Evolutionary conservation across 2,329 filamentous ascomycete species (phyloP), one percentile per base, ranked within the genome.

Genomic region (Didymosphaeria variabile): DNA sequence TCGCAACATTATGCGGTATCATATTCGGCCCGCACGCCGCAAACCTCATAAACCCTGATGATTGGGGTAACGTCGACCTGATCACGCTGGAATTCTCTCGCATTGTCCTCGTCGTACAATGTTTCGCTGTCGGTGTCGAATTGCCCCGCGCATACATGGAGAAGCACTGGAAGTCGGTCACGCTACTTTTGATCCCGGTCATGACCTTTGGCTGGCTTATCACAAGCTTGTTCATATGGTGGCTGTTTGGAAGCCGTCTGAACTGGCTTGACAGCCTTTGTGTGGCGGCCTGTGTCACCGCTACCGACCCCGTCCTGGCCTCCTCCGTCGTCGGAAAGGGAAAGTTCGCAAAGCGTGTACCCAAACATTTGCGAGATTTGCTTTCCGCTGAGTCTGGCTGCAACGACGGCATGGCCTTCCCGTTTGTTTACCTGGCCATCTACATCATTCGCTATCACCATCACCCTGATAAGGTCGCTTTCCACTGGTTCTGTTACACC

Each of bases 341-440:
- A 72, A 99, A 99, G 80, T 99, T 99, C 73, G 94, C 95, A 38
- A 97, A 97, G 82, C 89, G 95, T 65, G 93, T 99, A 5, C 95
- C 95, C 23, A 98, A 97, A 83, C 95, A 99, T 88, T 83, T 99
- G 81, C 88, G 95, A 84, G 95, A 99, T 80, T 77, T 99, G 55
- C 84, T 99, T 13, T 99, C 95, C 5, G 94, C 94, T 59, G 95
- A 99, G 80, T 99, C 95, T 8, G 95, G 95, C 32, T 99, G 95
- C 82, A 99, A 99, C 85, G 95, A 99, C 78, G 95, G 95, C 80
- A 99, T 99, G 95, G 95, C 95, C 1, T 99, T 99, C 75, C 95
- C 95, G 0, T 99, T 99, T 78, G 88, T 99, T 72, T 99, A 99
- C 77, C 85, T 99, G 32, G 90, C 92, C 0, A 83, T 97, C 32